Evolutionary conservation across 139 green algal genomes (phyloP), one percentile per base, ranked within the genome.

Genomic region (Micractinium sp.): DNA sequence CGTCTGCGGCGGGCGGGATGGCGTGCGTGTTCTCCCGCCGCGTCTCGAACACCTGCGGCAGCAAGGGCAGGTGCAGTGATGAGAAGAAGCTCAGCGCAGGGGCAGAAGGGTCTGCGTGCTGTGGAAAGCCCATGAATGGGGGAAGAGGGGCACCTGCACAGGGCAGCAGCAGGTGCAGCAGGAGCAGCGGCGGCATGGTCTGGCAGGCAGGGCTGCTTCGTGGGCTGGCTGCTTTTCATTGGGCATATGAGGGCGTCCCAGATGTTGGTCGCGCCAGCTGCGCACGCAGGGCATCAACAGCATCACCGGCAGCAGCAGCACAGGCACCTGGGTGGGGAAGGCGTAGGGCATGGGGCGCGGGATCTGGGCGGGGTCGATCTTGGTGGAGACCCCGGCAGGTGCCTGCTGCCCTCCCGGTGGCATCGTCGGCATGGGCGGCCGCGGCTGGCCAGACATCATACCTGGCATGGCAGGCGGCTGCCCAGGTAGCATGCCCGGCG

Each of bases 291-390:
- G 25, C 67, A 75, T 75, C 75, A 81, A 9, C 14, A 23, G 63
- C 63, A 71, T 12, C 20, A 71, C 14, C 63, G 18, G 63, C 63
- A 71, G 20, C 20, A 25, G 20, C 20, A 25, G 20, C 20, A 71
- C 63, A 71, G 63, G 20, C 82, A 80, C 83, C 83, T 87, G 83
- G 67, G 83, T 87, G 83, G 63, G 83, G 38, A 87, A 81, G 25
- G 83, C 83, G 25, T 87, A 87, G 3, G 90, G 66, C 61, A 63
- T 61, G 0, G 96, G 96, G 12, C 97, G 92, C 0, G 97, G 97
- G 61, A 99, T 98, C 90, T 97, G 94, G 19, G 90, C 87, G 19
- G 97, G 97, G 86, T 99, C 96, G 74, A 99, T 98, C 78, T 90
- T 90, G 86, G 29, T 86, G 36, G 69, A 36, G 53, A 4, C 41